Base-by-base conservation (phyloP, 345 rosid genomes). In the Linum usitatissimum region DNA sequence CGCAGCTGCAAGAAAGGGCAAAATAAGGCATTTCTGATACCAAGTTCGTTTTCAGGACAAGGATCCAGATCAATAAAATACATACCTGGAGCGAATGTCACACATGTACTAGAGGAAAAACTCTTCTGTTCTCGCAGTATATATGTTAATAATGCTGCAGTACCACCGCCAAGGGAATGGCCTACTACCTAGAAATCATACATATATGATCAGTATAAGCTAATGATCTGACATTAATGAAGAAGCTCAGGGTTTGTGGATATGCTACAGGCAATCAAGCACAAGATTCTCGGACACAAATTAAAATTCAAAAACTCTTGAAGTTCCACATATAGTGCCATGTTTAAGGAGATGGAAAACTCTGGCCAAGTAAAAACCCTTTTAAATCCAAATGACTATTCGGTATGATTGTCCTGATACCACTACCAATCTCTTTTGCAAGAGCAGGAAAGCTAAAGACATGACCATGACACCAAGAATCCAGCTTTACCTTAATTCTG, bases 151-250 rank as follows among this genome's bases (percentile, higher is more conserved):
- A 94, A 76, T 14, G 99, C 92, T 63, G 97, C 97, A 45, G 99
- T 94, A 67, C 96, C 96, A 30, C 99, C 99, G 36, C 99, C 99
- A 71, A 94, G 95, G 17, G 96, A 90, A 80, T 94, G 99, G 63
- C 95, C 99, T 48, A 90, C 91, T 69, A 94, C 82, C 99, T 94
- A 74, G 69, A 73, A 56, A 71, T n/a, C 62, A 68, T 19, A 30
- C 42, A 55, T 55, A 18, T 15, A 8, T 45, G 51, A 45, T 45
- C 51, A 45, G 17, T 12, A 3, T 6, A 45, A 10, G 13, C 51
- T 45, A 45, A 45, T 10, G 10, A 10, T 45, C 51, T 45, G 51
- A 45, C 2, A 45, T 15, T 45, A 15, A 45, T 45, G 51, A 10
- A 10, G 17, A 45, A 45, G 51, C 51, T 45, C 1, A 45, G 14